Evolutionary conservation across 805 yeast genomes (phyloP).

Genomic region (Kodamaea leandrae): DNA sequence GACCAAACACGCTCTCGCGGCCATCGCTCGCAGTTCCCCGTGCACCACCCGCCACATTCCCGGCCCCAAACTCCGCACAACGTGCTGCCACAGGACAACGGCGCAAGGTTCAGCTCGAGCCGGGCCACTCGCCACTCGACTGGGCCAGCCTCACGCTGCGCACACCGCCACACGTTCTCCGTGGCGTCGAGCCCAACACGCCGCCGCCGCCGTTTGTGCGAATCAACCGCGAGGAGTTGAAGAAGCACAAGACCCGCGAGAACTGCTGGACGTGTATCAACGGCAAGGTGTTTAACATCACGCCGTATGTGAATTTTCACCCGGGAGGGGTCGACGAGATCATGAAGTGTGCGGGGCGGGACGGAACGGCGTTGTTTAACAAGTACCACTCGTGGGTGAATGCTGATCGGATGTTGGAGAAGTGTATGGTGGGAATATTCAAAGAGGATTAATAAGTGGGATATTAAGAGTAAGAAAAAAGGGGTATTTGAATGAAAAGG

Average conservation of each 20-base stretch:
- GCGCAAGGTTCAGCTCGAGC: constrained; percentile 60
- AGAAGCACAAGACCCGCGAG: constrained; percentile 51
- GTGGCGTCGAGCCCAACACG: constrained; percentile 50
- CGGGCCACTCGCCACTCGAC: constrained; percentile 84
- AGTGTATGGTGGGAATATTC: constrained; percentile 68
- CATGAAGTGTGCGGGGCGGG: constrained; percentile 76
- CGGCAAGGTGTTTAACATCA: constrained; percentile 82
- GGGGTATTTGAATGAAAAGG: too few relatives aligned
- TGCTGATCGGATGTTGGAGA: constrained; percentile 74
- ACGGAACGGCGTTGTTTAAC: constrained; percentile 74
- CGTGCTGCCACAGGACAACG: constrained; percentile 21
- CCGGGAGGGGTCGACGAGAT: constrained; percentile 90
- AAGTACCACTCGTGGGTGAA: constrained; percentile 76
- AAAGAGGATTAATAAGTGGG: neutral
- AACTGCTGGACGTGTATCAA: constrained; percentile 87
- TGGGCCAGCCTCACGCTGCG: constrained; percentile 67
- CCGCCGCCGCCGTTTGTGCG: constrained; percentile 52
- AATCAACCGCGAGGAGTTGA: constrained; percentile 56
- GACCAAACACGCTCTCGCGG: too few relatives aligned
- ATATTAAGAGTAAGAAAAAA: neutral
- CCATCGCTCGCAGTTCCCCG: too few relatives aligned
- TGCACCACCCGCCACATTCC: constrained; percentile 17
- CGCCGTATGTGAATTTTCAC: constrained; percentile 79
- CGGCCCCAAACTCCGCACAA: constrained; percentile 38
- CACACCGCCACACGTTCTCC: constrained; percentile 44